Evolutionary conservation across 768 basidiomycete genomes (phyloP), one percentile per base, ranked within the genome.

Genomic region (Kwoniella sp.): DNA sequence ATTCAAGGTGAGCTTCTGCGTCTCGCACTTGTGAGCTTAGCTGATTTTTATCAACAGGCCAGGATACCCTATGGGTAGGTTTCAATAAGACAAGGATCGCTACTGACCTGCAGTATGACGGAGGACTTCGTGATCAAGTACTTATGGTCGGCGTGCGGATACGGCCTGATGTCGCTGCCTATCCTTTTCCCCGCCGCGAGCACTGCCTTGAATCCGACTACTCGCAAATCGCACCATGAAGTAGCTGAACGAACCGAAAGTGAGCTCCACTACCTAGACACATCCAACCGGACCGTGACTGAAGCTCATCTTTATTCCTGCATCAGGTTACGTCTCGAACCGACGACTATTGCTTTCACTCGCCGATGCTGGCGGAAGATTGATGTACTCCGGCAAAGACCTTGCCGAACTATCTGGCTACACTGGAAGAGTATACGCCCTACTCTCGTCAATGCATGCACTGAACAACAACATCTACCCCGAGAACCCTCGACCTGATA

Each of bases 91-190:
- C 10, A 7, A 26, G 25, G 25, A 51, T 3, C 17, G 15, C 3
- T 24, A 24, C 64, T 60, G 44, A 55, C 10, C 21, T 1, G 91
- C 73, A 91, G 73, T 88, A 81, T 96, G 93, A 96, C 91, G 0
- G 94, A 96, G 76, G 94, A 96, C 81, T 93, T 91, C 69, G 89
- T 96, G 21, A 92, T 96, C 83, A 96, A 96, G 79, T 97, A 96
- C 77, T 82, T 91, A 9, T 96, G 92, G 94, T 92, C 90, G 10
- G 93, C 93, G 0, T 88, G 87, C 3, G 95, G 95, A 0, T 98
- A 97, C 78, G 85, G 84, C 3, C 84, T 97, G 22, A 97, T 98
- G 74, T 90, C 92, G 8, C 88, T 97, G 0, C 95, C 94, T 0
- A 84, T 95, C 21, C 82, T 95, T 40, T 87, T 90, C 71, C 90